A percentile compares a stretch with the other conserved stretches of the same genome.
These are phyloP conservation scores for Trichoderma atrobrunneum DNA, from an alignment of 2,329 filamentous ascomycete genomes.

Conservation along the genomic window DNA sequence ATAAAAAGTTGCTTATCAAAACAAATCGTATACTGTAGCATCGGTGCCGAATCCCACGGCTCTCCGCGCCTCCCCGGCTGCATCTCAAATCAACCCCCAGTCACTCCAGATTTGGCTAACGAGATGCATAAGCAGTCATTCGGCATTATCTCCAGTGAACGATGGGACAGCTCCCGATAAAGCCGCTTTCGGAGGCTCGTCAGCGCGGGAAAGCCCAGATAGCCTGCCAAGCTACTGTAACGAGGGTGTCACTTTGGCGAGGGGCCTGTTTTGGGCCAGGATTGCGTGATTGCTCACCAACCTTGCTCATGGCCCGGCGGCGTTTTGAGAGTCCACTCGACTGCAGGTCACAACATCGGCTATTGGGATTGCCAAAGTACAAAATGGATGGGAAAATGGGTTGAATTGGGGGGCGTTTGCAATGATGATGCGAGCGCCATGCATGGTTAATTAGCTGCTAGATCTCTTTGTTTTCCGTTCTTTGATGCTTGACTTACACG, in stretches of 20 bases:
- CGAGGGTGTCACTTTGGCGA: not conserved
- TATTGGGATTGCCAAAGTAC: not conserved
- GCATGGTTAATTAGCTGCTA: conserved; percentile 7
- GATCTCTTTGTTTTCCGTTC: not conserved
- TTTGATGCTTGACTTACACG: conserved; percentile 3
- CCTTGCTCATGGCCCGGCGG: conserved; percentile 15
- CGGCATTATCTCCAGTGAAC: not conserved
- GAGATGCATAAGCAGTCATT: not conserved
- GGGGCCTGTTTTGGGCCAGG: not conserved
- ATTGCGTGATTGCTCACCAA: conserved; percentile 20
- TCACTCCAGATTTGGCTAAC: not conserved
- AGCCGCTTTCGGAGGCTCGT: conserved; percentile 16
- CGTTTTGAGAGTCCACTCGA: conserved; percentile 3
- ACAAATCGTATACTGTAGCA: not conserved
- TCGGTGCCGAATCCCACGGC: not conserved
- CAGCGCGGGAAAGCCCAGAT: not conserved
- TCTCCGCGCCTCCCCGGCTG: not conserved
- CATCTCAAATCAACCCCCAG: not conserved
- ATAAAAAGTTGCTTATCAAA: not conserved
- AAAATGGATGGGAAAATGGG: not conserved
- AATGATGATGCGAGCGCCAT: not conserved
- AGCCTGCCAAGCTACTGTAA: not conserved
- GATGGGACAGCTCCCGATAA: not conserved
- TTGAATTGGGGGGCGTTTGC: not conserved
- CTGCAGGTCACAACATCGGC: conserved; percentile 4